A percentile compares a stretch with the other conserved stretches of the same genome.
phyloP scores from a whole-genome alignment of 2,329 filamentous ascomycete genomes.

The Corniculantispora saksenae region DNA sequence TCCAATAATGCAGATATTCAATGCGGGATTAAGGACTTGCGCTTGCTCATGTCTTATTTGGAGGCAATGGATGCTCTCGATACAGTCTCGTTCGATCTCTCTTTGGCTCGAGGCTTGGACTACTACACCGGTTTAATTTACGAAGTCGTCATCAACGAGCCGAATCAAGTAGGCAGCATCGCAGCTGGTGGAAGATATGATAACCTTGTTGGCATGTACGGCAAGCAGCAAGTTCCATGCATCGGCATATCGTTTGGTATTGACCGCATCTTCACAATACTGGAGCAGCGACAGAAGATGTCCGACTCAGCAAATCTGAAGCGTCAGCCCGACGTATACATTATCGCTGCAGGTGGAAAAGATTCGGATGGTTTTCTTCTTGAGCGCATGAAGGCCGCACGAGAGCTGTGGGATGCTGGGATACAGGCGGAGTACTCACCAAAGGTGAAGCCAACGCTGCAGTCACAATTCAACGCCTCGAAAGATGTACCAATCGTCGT shows the following conservation, averaged over 20 bases:
- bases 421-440: slow-evolving; percentile 82
- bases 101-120: slow-evolving; percentile 82
- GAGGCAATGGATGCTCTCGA: slow-evolving; percentile 72
- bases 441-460: slow-evolving; percentile 87
- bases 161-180: slow-evolving; percentile 79
- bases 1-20: slow-evolving; percentile 78
- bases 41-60: slow-evolving; percentile 77
- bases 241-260: slow-evolving; percentile 81
- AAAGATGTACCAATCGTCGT: slow-evolving; percentile 80
- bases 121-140: slow-evolving; percentile 92
- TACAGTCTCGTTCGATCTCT: slow-evolving; percentile 84
- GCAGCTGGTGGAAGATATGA: slow-evolving; percentile 91
- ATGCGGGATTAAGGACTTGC: slow-evolving; percentile 78
- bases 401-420: slow-evolving; percentile 79
- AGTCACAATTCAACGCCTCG: slow-evolving; percentile 86
- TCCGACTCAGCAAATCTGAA: slow-evolving; percentile 51
- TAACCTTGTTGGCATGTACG: slow-evolving; percentile 91
- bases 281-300: slow-evolving; percentile 68
- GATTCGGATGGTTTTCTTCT: slow-evolving; percentile 64
- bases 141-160: slow-evolving; percentile 82
- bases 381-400: slow-evolving; percentile 80
- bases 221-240: slow-evolving; percentile 72
- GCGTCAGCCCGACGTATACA: slow-evolving; percentile 83
- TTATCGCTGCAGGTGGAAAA: slow-evolving; percentile 93
- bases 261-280: slow-evolving; percentile 91